Evolutionary conservation across 2,329 filamentous ascomycete genomes (phyloP).

Genomic region (Trichoderma arundinaceum): DNA sequence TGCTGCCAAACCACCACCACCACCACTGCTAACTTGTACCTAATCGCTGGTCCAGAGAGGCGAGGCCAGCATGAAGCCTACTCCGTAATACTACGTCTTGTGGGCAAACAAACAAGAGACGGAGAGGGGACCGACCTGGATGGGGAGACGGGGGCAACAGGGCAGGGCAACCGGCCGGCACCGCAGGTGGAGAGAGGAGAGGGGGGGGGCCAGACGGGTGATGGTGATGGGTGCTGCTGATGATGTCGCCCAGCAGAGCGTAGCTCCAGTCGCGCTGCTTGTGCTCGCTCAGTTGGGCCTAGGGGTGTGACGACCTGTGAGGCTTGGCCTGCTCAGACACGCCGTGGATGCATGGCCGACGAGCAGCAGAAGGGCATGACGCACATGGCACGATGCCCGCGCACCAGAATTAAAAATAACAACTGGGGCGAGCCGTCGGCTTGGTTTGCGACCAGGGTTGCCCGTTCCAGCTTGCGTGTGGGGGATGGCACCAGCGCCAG

Average conservation of each 20-base stretch:
- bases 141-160: neutral
- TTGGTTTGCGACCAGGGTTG: constrained; percentile 27
- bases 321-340: constrained; percentile 27
- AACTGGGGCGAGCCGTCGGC: constrained; percentile 33
- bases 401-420: constrained; percentile 33
- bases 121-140: too few relatives aligned
- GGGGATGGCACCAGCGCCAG: constrained; percentile 25
- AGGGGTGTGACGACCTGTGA: constrained; percentile 28
- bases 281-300: neutral
- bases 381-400: constrained; percentile 33
- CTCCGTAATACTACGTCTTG: too few relatives aligned
- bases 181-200: constrained; percentile 7
- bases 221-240: constrained; percentile 11
- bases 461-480: constrained; percentile 20
- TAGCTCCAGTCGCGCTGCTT: too few relatives aligned
- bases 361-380: constrained; percentile 29
- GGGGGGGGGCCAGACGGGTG: constrained; percentile 4
- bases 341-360: neutral
- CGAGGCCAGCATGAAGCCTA: too few relatives aligned
- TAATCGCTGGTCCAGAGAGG: too few relatives aligned
- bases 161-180: constrained; percentile 13
- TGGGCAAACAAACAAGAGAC: too few relatives aligned
- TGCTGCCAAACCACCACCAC: too few relatives aligned
- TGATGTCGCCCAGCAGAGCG: constrained; percentile 3
- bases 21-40: too few relatives aligned